A percentile compares a stretch with the other conserved stretches of the same genome.
These are phyloP conservation scores for Globisporangium spinosum DNA, from an alignment of 352 stramenopile genomes.

Conservation along the genomic window DNA sequence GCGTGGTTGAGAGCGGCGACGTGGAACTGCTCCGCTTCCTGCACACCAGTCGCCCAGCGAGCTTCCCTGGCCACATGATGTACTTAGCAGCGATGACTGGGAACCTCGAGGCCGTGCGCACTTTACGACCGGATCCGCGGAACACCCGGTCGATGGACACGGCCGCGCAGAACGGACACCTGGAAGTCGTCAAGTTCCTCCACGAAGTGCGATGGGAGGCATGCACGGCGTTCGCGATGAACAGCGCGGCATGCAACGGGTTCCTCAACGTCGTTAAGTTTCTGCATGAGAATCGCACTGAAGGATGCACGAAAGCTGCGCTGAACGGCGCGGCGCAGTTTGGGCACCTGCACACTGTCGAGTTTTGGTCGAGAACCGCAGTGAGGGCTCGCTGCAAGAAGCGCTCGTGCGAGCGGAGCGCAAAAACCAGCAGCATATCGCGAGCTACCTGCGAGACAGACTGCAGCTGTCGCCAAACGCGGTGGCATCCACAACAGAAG, in stretches of 20 bases:
- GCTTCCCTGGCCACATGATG: conserved; percentile 4
- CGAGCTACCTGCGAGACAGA: neutral
- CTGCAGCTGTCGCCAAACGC: neutral
- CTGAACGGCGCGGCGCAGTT: conserved; percentile 6
- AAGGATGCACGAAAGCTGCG: conserved; percentile 11
- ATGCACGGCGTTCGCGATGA: conserved; percentile 15
- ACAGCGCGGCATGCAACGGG: conserved; percentile 19
- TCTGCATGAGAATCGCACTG: conserved; percentile 9
- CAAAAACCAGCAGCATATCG: neutral
- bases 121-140: conserved; percentile 2
- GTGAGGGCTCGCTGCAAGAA: conserved; percentile 10
- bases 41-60: neutral
- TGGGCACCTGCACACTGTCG: conserved; percentile 4
- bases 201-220: conserved; percentile 5
- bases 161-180: conserved; percentile 7
- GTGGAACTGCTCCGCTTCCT: conserved; percentile 8
- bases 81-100: conserved; percentile 2
- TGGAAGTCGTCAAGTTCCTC: conserved; percentile 11
- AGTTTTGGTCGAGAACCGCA: conserved; percentile 16
- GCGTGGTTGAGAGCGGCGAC: conserved; percentile 12
- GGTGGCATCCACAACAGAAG: neutral
- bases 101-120: neutral
- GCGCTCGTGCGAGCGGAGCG: neutral
- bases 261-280: conserved; percentile 14
- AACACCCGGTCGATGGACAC: conserved; percentile 1